Evolutionary conservation across 1,139 yeast genomes (phyloP).

Genomic region (Maudiozyma humilis): DNA sequence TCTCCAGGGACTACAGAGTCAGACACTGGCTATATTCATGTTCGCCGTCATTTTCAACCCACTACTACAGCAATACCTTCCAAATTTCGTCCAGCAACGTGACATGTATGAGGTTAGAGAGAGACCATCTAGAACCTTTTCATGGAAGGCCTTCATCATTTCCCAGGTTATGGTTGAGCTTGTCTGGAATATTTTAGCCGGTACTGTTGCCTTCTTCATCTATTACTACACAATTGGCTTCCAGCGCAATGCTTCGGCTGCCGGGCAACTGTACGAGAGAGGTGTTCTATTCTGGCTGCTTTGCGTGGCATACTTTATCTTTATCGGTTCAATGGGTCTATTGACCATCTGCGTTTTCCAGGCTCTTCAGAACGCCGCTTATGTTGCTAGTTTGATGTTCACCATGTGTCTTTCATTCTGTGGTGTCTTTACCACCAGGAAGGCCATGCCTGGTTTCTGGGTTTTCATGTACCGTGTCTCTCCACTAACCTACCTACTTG

Average conservation of each 20-base stretch:
- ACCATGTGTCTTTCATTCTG: constrained; percentile 67
- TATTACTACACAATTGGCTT: constrained; percentile 82
- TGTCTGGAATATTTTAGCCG: constrained; percentile 64
- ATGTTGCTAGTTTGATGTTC: constrained; percentile 53
- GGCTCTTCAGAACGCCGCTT: constrained; percentile 65
- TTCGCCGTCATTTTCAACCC: constrained; percentile 51
- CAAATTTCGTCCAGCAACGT: constrained; percentile 63
- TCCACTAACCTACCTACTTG: constrained; percentile 54
- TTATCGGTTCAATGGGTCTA: constrained; percentile 57
- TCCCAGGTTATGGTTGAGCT: constrained; percentile 62
- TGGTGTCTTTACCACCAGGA: constrained; percentile 66
- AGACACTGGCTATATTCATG: constrained; percentile 66
- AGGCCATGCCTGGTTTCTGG: constrained; percentile 54
- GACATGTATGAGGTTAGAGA: constrained; percentile 84
- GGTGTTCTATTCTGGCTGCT: constrained; percentile 65
- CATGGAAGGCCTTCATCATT: constrained; percentile 53
- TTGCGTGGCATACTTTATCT: constrained; percentile 48
- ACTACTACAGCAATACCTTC: constrained; percentile 64
- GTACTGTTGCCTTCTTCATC: constrained; percentile 59
- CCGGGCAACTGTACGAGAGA: constrained; percentile 46
- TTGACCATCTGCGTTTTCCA: constrained; percentile 46
- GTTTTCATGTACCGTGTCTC: constrained; percentile 54
- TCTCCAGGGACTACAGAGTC: constrained; percentile 52
- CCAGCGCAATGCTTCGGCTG: constrained; percentile 46
- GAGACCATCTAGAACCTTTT: constrained; percentile 61